Evolutionary conservation across 2,329 filamentous ascomycete species (phyloP).

Genomic region (Aspergillus sp.): DNA sequence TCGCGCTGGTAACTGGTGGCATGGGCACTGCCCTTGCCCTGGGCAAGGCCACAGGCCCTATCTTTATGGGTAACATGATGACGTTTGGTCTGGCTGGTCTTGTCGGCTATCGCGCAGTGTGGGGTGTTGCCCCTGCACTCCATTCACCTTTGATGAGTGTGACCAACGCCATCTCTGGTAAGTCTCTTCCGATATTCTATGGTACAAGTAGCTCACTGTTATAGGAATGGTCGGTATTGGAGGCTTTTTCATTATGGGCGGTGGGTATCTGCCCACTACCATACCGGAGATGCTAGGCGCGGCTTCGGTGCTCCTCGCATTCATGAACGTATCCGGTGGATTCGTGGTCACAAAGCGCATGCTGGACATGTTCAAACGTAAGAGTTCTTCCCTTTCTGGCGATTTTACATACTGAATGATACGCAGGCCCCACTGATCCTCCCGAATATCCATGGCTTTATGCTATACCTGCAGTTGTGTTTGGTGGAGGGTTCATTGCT

Average conservation of each 20-base stretch:
- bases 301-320: conserved; percentile 75
- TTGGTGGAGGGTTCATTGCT: conserved; percentile 76
- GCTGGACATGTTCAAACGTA: conserved; percentile 84
- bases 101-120: conserved; percentile 84
- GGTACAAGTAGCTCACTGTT: conserved; percentile 15
- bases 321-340: conserved; percentile 83
- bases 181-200: background rate
- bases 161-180: conserved; percentile 84
- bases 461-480: conserved; percentile 70
- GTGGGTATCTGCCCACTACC: conserved; percentile 72
- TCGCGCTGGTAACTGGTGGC: conserved; percentile 69
- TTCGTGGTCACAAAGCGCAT: conserved; percentile 92
- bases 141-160: conserved; percentile 91
- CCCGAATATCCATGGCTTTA: conserved; percentile 88
- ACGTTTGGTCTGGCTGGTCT: conserved; percentile 80
- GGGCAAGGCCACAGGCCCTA: conserved; percentile 74
- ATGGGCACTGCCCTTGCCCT: conserved; percentile 74
- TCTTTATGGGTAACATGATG: conserved; percentile 87
- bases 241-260: conserved; percentile 84
- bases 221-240: conserved; percentile 79
- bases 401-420: conserved; percentile 23
- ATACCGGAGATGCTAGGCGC: conserved; percentile 77
- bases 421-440: conserved; percentile 70
- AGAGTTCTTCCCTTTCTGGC: conserved; percentile 19
- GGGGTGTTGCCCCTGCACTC: conserved; percentile 78